Evolutionary conservation across 2,329 filamentous ascomycete genomes (phyloP).

Genomic region (Botrytis porri): DNA sequence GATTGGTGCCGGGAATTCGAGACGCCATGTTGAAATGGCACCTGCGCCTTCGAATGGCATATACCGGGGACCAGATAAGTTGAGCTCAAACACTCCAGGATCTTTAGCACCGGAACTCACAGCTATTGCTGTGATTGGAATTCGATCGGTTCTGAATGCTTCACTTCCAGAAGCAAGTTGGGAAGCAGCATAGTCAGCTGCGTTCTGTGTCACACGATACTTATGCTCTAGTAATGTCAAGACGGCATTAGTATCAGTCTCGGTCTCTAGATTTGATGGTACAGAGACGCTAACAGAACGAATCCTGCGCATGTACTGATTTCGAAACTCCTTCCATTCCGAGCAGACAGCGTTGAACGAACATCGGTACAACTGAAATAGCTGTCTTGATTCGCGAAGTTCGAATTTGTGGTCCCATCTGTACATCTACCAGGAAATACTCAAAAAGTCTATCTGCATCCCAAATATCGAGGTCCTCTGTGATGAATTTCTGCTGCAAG

Average conservation of each 20-base stretch:
- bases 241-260: not conserved
- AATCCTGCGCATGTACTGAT: slow-evolving; percentile 20
- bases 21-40: slow-evolving; percentile 36
- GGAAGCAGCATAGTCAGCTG: not conserved
- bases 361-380: slow-evolving; percentile 36
- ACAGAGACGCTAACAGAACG: slow-evolving; percentile 9
- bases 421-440: slow-evolving; percentile 37
- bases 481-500: not conserved
- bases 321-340: slow-evolving; percentile 31
- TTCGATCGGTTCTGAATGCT: slow-evolving; percentile 16
- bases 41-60: slow-evolving; percentile 43
- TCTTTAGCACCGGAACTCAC: slow-evolving; percentile 35
- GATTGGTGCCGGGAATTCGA: slow-evolving; percentile 35
- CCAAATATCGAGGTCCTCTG: slow-evolving; percentile 4
- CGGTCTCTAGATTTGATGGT: not conserved
- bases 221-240: slow-evolving; percentile 3
- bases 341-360: slow-evolving; percentile 37
- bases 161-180: not conserved
- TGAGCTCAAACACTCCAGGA: slow-evolving; percentile 39
- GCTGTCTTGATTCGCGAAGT: slow-evolving; percentile 40
- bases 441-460: slow-evolving; percentile 36
- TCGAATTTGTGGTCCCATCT: slow-evolving; percentile 34
- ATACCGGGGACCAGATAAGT: slow-evolving; percentile 37
- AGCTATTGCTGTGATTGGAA: slow-evolving; percentile 36
- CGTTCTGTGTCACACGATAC: slow-evolving; percentile 5